Evolutionary conservation across 345 rosid species (phyloP).

Genomic region (Linum lewisii): DNA sequence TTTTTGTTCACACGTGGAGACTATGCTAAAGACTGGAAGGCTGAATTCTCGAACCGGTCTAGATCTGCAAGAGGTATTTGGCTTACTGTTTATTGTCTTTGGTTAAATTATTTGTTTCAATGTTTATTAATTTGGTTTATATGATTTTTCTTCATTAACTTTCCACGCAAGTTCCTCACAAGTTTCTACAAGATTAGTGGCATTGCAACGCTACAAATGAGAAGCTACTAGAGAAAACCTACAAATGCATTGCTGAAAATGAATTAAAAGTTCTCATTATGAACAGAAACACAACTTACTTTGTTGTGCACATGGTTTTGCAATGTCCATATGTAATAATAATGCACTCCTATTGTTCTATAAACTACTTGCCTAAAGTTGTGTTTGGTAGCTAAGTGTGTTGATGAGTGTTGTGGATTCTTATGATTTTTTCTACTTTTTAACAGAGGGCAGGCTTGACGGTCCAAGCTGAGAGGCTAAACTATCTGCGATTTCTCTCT

Average conservation of each 20-base stretch:
- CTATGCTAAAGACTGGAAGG: conserved; percentile 70
- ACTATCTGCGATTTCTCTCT: conserved; percentile 79
- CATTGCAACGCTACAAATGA: too few species aligned
- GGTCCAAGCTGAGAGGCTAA: conserved; percentile 96
- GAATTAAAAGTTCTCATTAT: too few species aligned
- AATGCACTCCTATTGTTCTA: background rate
- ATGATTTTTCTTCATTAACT: too few species aligned
- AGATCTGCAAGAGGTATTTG: conserved; percentile 79
- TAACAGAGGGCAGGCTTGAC: conserved; percentile 82
- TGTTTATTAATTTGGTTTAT: too few species aligned
- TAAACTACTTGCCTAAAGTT: background rate
- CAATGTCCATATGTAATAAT: too few species aligned
- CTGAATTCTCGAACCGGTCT: conserved; percentile 62
- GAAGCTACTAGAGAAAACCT: too few species aligned
- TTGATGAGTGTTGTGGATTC: background rate
- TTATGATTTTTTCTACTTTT: background rate
- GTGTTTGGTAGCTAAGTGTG: background rate
- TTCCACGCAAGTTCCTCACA: too few species aligned
- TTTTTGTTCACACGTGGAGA: conserved; percentile 55
- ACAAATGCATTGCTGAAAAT: too few species aligned
- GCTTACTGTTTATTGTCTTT: background rate
- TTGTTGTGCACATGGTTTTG: too few species aligned
- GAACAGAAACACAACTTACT: too few species aligned
- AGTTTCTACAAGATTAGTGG: too few species aligned
- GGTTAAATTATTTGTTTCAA: background rate